Evolutionary conservation across 345 rosid species (phyloP).

Genomic region (Raphanus sativus): DNA sequence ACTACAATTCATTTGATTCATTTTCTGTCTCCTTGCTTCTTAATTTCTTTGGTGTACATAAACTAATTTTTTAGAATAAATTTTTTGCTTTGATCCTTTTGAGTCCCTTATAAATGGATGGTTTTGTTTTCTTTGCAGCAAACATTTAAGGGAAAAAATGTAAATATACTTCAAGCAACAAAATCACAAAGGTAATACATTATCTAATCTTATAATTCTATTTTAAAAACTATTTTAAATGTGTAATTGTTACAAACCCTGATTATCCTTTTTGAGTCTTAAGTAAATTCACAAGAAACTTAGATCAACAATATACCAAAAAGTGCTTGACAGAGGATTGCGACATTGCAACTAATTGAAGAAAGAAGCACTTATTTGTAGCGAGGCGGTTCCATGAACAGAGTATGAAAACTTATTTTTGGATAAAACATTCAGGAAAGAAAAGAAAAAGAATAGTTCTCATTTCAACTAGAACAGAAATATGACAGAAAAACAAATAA

Average conservation of each 20-base stretch:
- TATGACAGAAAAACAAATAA: not conserved
- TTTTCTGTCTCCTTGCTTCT: not conserved
- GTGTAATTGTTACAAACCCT: not conserved
- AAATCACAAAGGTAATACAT: not conserved
- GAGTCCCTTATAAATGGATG: not conserved
- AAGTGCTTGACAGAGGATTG: not conserved
- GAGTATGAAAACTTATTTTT: not conserved
- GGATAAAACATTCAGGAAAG: not conserved
- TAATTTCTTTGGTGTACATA: constrained; percentile 28
- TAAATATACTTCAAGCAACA: not conserved
- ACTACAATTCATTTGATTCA: constrained; percentile 32
- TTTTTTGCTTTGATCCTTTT: not conserved
- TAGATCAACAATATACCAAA: not conserved
- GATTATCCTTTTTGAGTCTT: not conserved
- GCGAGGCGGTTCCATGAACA: not conserved
- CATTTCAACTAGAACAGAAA: constrained; percentile 6
- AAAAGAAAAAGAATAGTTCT: constrained; percentile 12
- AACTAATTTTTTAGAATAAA: constrained; percentile 14
- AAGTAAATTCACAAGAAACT: not conserved
- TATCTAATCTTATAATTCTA: not conserved
- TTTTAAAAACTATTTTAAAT: not conserved
- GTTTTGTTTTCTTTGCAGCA: not conserved
- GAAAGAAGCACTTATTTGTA: not conserved
- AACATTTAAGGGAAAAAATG: not conserved
- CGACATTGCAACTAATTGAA: not conserved